phyloP scores from a whole-genome alignment of 495 filamentous ascomycete genomes.

The Tuber brumale region DNA sequence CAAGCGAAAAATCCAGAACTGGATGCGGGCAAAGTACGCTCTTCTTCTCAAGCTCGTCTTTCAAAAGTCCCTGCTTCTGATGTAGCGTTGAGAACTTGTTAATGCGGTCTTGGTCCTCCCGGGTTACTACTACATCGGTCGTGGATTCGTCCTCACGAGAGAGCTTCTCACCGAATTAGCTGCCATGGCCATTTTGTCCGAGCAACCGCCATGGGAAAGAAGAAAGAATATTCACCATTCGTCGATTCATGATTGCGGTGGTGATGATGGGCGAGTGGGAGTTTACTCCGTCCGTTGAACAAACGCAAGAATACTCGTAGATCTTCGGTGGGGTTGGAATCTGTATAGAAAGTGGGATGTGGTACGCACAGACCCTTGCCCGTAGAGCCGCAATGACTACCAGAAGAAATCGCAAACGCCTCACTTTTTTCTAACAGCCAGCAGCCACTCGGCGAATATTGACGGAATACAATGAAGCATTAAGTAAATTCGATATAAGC shows the following conservation, averaged over 20 bases:
- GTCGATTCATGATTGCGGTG: conserved; percentile 25
- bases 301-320: not conserved
- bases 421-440: not conserved
- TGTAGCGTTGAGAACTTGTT: conserved; percentile 95
- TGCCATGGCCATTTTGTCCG: not conserved
- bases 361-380: not conserved
- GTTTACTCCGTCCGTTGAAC: not conserved
- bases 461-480: not conserved
- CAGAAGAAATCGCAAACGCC: not conserved
- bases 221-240: conserved; percentile 14
- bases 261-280: not conserved
- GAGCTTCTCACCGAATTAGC: conserved; percentile 52
- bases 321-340: not conserved
- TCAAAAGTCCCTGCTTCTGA: conserved; percentile 67
- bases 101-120: conserved; percentile 97
- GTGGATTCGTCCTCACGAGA: conserved; percentile 81
- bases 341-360: not conserved
- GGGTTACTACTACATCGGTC: conserved; percentile 77
- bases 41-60: conserved; percentile 76
- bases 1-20: not conserved
- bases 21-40: conserved; percentile 50
- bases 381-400: not conserved
- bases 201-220: not conserved
- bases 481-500: not conserved
- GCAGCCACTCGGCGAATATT: not conserved